Base-by-base conservation (phyloP, 495 filamentous ascomycete genomes). In the Amphirosellinia nigrospora region DNA sequence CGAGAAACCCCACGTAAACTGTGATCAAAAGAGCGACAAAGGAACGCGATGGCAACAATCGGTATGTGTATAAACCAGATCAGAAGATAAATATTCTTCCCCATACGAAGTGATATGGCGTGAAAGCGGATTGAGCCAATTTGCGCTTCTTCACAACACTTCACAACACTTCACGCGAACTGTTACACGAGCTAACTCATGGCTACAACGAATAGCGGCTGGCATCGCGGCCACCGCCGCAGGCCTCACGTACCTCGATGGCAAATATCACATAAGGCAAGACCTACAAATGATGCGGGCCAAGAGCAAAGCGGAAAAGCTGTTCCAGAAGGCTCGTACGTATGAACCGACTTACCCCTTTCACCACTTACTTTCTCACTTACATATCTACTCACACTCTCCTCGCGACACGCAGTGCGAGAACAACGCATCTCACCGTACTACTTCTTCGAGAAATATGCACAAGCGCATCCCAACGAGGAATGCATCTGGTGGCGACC, bases 401-500 rank as follows among this genome's bases (percentile, higher is more conserved):
- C 11, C 63, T 38, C 41, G 55, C 26, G 39, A 58, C n/a, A 48
- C 64, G 16, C 67, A 88, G 89, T 82, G 28, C 79, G 82, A 43
- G 72, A 82, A 13, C 84, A 88, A 21, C 82, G 84, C 21, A 68
- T 80, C 9, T 92, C 89, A 52, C 78, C 86, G 3, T 93, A 89
- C 85, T 91, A 92, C 77, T 77, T 87, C 62, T 88, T 94, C 75
- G 83, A 90, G 70, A 80, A 82, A n/a, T 77, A 86, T 3, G 88
- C 84, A 4, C 75, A 81, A 50, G 70, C 77, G 13, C 78, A 85
- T 36, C 85, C 86, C 0, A 77, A 84, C 41, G 79, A 81, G 70
- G 79, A 86, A 55, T 87, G 86, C 62, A 86, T 93, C 65, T 94
- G 92, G 91, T 90, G 90, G 21, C 87, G 89, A 4, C 82, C 83